These are phyloP conservation scores for Gentiana dahurica DNA, from an alignment of 257 asterid genomes.

Conservation along the genomic window DNA sequence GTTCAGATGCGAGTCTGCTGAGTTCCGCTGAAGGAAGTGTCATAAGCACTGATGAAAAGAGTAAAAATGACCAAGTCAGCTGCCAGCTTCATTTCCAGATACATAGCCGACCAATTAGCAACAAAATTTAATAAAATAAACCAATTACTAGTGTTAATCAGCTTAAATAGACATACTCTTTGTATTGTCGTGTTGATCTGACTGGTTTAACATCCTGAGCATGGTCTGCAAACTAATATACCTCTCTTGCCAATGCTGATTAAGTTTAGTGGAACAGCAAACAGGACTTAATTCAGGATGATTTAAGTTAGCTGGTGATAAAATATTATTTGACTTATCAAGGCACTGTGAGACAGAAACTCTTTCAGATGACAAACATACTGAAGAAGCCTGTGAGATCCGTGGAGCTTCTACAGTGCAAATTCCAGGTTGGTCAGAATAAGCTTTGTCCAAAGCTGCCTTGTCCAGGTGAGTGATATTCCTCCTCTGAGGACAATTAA, in stretches of 20 bases:
- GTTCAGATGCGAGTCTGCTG: conserved; percentile 62
- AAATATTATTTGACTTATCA: conserved; percentile 20
- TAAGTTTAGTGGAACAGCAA: conserved; percentile 19
- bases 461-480: conserved; percentile 23
- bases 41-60: conserved; percentile 43
- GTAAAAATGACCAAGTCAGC: conserved; percentile 14
- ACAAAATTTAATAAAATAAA: neutral
- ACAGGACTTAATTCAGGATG: conserved; percentile 19
- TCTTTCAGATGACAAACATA: conserved; percentile 29
- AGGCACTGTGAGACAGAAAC: conserved; percentile 30
- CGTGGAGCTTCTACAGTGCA: conserved; percentile 25
- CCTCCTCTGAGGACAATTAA: conserved; percentile 18
- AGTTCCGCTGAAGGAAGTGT: conserved; percentile 75
- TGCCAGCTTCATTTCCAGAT: neutral
- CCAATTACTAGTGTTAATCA: neutral
- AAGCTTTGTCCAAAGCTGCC: conserved; percentile 19
- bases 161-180: conserved; percentile 35
- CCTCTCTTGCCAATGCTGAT: conserved; percentile 44
- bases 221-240: conserved; percentile 39
- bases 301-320: conserved; percentile 22
- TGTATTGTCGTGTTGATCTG: conserved; percentile 57
- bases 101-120: neutral
- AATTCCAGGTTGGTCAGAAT: conserved; percentile 24
- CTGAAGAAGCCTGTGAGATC: conserved; percentile 27
- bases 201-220: conserved; percentile 46